Conservation (phyloP, 1,284 basidiomycete species). For the Ganoderma resinaceum region DNA sequence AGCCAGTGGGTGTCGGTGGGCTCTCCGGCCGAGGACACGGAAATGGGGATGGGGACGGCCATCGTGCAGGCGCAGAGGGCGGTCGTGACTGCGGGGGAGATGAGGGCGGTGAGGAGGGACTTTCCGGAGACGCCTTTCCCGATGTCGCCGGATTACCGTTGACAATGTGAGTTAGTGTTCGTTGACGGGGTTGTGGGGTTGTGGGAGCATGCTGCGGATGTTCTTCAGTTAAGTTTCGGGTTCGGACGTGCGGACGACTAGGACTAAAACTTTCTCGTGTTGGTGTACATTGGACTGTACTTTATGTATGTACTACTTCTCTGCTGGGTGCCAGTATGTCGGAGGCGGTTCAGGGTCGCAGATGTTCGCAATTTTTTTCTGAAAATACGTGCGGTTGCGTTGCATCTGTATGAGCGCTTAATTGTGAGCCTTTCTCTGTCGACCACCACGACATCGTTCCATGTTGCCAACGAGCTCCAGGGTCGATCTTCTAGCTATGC, state of each 20-base stretch:
- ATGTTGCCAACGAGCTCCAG: neutral
- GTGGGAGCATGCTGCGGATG: neutral
- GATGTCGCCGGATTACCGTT: neutral
- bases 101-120: slow-evolving; percentile 4
- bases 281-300: neutral
- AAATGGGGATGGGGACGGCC: neutral
- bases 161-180: too few relatives aligned
- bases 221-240: neutral
- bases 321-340: neutral
- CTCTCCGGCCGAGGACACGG: neutral
- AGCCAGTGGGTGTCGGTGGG: neutral
- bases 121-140: neutral
- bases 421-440: neutral
- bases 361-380: too few relatives aligned
- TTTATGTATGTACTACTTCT: neutral
- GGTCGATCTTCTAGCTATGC: neutral
- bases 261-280: neutral
- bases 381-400: too few relatives aligned
- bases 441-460: neutral
- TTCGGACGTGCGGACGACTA: neutral
- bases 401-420: neutral
- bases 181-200: neutral
- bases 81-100: slow-evolving; percentile 5
- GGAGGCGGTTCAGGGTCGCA: neutral
- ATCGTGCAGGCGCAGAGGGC: slow-evolving; percentile 1